A percentile compares a stretch with the other conserved stretches of the same genome.
Conservation (phyloP, 768 basidiomycete species). For the Polyporus arcularius region DNA sequence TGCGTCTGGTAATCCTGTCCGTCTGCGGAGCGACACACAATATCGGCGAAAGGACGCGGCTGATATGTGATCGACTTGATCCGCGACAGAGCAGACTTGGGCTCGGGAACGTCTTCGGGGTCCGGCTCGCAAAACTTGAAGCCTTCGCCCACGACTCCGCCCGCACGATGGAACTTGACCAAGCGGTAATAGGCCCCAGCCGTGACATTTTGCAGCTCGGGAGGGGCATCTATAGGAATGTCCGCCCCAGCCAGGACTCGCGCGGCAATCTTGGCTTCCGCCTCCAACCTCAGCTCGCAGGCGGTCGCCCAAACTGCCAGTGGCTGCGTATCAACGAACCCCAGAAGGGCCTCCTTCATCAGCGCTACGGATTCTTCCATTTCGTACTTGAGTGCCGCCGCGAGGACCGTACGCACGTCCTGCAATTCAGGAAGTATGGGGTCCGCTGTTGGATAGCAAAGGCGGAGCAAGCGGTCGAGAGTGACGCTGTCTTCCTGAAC, state of each 20-base stretch:
- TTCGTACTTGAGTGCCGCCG: slow-evolving; percentile 11
- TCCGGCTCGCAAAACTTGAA: neutral
- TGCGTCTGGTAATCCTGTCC: neutral
- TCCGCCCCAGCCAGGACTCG: neutral
- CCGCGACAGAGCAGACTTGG: neutral
- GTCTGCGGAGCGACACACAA: neutral
- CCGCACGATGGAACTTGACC: neutral
- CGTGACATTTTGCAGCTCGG: neutral
- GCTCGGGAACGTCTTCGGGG: neutral
- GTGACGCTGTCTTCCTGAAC: slow-evolving; percentile 11
- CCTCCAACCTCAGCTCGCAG: slow-evolving; percentile 26
- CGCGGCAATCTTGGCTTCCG: slow-evolving; percentile 28
- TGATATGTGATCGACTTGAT: neutral
- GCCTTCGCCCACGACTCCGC: neutral
- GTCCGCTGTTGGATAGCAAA: slow-evolving; percentile 12
- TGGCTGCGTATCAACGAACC: slow-evolving; percentile 12
- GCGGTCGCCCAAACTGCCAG: slow-evolving; percentile 35
- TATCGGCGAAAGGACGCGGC: neutral
- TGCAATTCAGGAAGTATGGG: neutral
- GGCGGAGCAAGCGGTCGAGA: slow-evolving; percentile 6
- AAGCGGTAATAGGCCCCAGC: slow-evolving; percentile 3
- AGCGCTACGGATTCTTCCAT: neutral
- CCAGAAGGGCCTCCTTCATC: neutral
- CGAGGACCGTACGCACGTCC: neutral
- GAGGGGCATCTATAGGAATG: neutral